These are phyloP conservation scores for Nakazawaea ernobii DNA, from an alignment of 805 yeast genomes.

Conservation along the genomic window DNA sequence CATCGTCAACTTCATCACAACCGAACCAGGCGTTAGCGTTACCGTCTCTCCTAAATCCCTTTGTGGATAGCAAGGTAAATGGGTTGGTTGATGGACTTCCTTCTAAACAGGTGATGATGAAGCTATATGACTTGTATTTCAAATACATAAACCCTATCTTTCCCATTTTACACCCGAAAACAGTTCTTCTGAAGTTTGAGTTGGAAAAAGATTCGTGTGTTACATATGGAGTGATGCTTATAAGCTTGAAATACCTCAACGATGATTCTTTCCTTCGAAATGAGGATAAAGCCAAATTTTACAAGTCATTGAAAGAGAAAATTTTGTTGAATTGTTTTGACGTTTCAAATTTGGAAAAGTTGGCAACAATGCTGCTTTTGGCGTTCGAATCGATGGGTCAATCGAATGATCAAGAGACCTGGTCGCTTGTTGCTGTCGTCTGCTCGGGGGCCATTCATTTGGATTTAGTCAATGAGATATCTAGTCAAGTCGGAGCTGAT, in stretches of 20 bases:
- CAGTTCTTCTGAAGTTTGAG: constrained; percentile 5
- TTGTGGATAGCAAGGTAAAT: not conserved
- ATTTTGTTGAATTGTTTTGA: constrained; percentile 17
- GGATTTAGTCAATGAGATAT: constrained; percentile 13
- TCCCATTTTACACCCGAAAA: constrained; percentile 15
- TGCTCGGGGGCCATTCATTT: constrained; percentile 20
- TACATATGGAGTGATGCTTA: constrained; percentile 15
- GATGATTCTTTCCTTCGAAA: not conserved
- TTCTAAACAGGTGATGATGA: not conserved
- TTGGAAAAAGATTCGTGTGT: not conserved
- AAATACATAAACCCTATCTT: constrained; percentile 11
- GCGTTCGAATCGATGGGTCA: constrained; percentile 20
- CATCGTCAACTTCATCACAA: not conserved
- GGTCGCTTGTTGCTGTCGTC: constrained; percentile 18
- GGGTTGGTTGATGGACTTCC: not conserved
- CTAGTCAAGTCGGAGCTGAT: not conserved
- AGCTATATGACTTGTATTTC: constrained; percentile 2
- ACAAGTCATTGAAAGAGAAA: constrained; percentile 14
- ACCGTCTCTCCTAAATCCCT: constrained; percentile 3
- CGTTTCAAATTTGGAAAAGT: constrained; percentile 18
- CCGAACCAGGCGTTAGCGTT: not conserved
- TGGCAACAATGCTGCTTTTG: constrained; percentile 19
- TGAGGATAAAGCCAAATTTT: constrained; percentile 3
- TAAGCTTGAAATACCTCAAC: constrained; percentile 14
- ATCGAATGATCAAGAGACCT: constrained; percentile 19